Base-by-base conservation (phyloP, 345 rosid genomes). In the Combretum micranthum region DNA sequence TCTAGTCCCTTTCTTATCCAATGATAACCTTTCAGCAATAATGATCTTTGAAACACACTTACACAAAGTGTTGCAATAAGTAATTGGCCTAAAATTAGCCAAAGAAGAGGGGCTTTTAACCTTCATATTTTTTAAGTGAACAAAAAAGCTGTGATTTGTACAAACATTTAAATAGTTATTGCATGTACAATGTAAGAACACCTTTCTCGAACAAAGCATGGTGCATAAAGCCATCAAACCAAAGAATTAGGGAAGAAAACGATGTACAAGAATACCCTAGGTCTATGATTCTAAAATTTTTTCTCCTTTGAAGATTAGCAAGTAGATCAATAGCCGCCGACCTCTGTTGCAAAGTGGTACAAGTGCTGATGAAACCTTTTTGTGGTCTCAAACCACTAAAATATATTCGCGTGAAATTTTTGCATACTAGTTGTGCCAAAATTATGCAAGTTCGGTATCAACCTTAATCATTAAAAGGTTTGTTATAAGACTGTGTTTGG, bases 401-500 rank as follows among this genome's bases (percentile, higher is more conserved):
- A 7, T 7, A 5, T 7, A 32, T 32, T 11, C 10, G 39, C 39
- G 10, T 32, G n/a, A 32, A 4, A 32, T 32, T 32, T 32, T 7
- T 32, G 10, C 60, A 21, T 46, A 45, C 39, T 44, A 57, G 8
- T 32, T 32, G 39, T 32, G 39, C 39, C 39, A 32, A 4, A 7
- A 32, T 11, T 7, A 32, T 7, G 39, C 9, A 7, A 0, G 15
- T 54, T 39, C 26, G 53, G 42, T 37, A 2, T 44, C 32, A 43
- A 32, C 2, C 47, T 14, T 37, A 53, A 37, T 13, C 19, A 23
- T 25, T 15, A 19, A 2, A 25, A 15, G 21, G 21, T n/a, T 64
- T 13, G 57, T 21, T 56, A 56, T 13, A 42, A 43, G 39, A 22
- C 62, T 20, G 64, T 50, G 56, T 51, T 64, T 17, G 80, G 47